Base-by-base conservation (phyloP, 352 stramenopile species). In the Globisporangium solare region DNA sequence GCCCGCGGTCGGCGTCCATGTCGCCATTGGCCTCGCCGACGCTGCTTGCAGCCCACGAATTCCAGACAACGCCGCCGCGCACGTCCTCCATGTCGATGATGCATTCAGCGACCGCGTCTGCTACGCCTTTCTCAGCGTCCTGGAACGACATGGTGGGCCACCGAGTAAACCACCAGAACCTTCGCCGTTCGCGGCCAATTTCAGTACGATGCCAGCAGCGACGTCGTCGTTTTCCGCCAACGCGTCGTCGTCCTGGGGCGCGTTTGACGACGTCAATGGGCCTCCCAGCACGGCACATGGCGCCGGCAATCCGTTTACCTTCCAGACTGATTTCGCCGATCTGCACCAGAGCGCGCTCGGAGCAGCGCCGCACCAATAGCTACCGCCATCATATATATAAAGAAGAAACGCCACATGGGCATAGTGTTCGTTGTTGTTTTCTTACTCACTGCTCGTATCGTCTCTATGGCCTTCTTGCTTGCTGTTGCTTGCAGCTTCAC, bases 311-410 rank as follows among this genome's bases (percentile, higher is more conserved):
- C 51, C 54, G 42, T 56, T 64, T 32, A 41, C 49, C 22, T 58
- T 68, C 42, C 54, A 61, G 20, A 63, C 58, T 8, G 22, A 67
- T 22, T 70, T 70, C 54, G 51, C 49, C 14, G 54, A 67, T 11
- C 48, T 70, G 13, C 63, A 67, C 58, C 40, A 64, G 47, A 70
- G 59, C 40, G 70, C 70, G 1, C 55, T 61, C 1, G 55, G 55
- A n/a, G 12, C 27, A 47, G 14, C 31, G 21, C 14, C 5, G 5
- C 24, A 40, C 31, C 4, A 52, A 22, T n/a, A 35, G 27, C 27
- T 6, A 35, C 10, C 14, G 27, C 27, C 27, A 35, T 35, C 14
- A 56, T 12, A 18, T 27, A 47, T 35, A 56, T n/a, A 18, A 48
- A 56, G 37, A n/a, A 24, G 1, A 15, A 45, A 1, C 3, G n/a